A percentile compares a stretch with the other conserved stretches of the same genome.
These are phyloP conservation scores for Ramichloridium luteum DNA, from an alignment of 2,329 filamentous ascomycete species.

Conservation along the genomic window DNA sequence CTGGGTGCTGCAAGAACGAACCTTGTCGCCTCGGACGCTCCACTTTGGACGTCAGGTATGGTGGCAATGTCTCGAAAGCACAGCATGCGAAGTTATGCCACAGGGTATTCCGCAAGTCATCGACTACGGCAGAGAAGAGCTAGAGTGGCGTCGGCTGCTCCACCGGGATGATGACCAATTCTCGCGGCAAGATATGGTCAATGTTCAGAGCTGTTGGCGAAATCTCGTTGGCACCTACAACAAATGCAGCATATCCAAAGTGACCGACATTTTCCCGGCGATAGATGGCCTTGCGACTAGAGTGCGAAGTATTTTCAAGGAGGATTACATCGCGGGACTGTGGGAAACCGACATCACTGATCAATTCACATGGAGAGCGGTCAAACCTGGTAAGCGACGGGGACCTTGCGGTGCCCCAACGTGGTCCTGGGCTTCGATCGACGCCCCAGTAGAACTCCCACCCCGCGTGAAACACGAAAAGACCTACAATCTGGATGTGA, in stretches of 20 bases:
- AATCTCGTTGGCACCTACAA: conserved; percentile 1
- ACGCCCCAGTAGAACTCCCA: too few species aligned
- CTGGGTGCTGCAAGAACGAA: conserved; percentile 15
- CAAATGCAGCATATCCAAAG: conserved; percentile 1
- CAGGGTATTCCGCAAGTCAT: conserved; percentile 4
- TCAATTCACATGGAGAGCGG: too few species aligned
- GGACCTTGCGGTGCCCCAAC: conserved; percentile 1
- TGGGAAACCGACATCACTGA: too few species aligned
- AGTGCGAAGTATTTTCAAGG: not conserved
- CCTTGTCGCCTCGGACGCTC: conserved; percentile 7
- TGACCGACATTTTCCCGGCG: conserved; percentile 2
- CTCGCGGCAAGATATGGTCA: too few species aligned
- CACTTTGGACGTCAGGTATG: conserved; percentile 9
- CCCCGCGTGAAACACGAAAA: too few species aligned
- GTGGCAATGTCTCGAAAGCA: conserved; percentile 8
- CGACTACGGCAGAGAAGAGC: not conserved
- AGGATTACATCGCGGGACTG: conserved; percentile 4
- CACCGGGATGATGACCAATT: too few species aligned
- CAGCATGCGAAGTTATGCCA: conserved; percentile 9
- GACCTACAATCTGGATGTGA: too few species aligned
- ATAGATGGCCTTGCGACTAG: conserved; percentile 2
- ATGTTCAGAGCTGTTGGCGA: too few species aligned
- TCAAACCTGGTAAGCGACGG: conserved; percentile 1
- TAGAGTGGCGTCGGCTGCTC: too few species aligned
- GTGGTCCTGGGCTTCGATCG: conserved; percentile 5